Base-by-base conservation (phyloP, 2,329 filamentous ascomycete genomes). In the Colletotrichum plurivorum region DNA sequence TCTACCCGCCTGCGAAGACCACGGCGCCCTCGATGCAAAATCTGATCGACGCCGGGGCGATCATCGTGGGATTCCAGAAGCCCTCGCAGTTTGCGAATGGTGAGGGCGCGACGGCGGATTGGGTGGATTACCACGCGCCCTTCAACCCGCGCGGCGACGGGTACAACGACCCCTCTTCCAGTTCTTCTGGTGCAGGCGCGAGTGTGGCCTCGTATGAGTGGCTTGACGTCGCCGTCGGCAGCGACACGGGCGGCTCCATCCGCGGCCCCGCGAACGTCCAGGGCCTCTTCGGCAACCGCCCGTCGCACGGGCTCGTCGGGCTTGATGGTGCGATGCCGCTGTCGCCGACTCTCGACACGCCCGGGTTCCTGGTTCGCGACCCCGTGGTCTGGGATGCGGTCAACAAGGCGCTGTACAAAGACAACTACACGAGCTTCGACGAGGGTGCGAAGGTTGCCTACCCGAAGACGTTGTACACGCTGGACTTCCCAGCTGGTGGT, bases 41-140 rank as follows among this genome's bases (percentile, higher is more conserved):
- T 12, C 78, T 92, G 2, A 82, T 92, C 36, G 85, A 90, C 71
- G 83, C 84, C 1, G 90, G 90, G 2, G 88, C 86, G 0, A 74
- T 85, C 4, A 70, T 87, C 6, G 76, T 87, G 1, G 84, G 85
- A 2, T 84, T 84, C 73, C 81, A 81, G 71, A 84, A 84, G 69
- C 80, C 82, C 1, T 80, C 79, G 15, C 81, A 84, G 68, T 86
- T 87, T 70, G 84, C 83, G 8, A 76, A 80, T 48, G 73, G 72
- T 5, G 75, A 80, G 69, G 74, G 74, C 5, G 81, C 85, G 1
- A 88, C 85, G 1, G 83, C 81, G 1, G 86, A 89, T 65, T 79
- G 75, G 73, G 75, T 80, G 5, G 78, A 80, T 56, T 76, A 75
- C 54, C 79, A 80, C 53, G 77, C 78, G 2, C 81, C 82, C 4